Conservation (phyloP, 208 protist genomes). For the Trypanosoma platydactyli region DNA sequence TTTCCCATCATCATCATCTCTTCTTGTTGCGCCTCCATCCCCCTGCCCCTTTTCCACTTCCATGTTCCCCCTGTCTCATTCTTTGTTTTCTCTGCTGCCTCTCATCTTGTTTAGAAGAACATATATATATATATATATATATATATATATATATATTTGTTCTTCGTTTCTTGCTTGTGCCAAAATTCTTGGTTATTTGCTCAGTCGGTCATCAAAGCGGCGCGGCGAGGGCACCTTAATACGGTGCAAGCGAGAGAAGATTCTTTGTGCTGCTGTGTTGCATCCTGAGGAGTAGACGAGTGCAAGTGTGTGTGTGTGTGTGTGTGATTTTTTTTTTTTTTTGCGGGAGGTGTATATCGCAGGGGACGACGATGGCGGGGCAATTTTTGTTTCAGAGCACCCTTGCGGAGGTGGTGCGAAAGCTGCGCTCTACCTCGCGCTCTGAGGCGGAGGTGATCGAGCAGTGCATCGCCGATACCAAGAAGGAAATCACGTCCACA, state of each 20-base stretch:
- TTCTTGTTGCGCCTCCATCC: constrained; percentile 2
- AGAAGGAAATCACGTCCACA: constrained; percentile 90
- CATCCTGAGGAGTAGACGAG: too few species aligned
- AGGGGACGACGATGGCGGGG: constrained; percentile 39
- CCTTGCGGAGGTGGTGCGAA: constrained; percentile 94
- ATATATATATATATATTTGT: not conserved
- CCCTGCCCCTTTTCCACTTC: not conserved
- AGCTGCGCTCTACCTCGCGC: constrained; percentile 88
- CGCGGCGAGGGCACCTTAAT: too few species aligned
- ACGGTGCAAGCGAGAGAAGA: not conserved
- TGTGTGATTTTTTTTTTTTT: too few species aligned
- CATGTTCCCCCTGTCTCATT: not conserved
- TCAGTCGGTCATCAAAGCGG: too few species aligned
- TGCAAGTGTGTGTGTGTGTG: too few species aligned
- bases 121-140: constrained; percentile 13
- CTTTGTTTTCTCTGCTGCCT: constrained; percentile 22
- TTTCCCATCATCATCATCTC: not conserved
- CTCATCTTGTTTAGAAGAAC: constrained; percentile 2
- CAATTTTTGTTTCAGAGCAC: constrained; percentile 84
- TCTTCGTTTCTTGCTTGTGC: constrained; percentile 19
- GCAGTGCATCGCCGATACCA: constrained; percentile 92
- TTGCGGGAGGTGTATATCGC: constrained; percentile 18
- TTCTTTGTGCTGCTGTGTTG: too few species aligned
- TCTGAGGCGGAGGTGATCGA: constrained; percentile 94
- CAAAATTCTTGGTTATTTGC: not conserved